Conservation (phyloP, 352 stramenopile genomes). For the Peronospora belbahrii region DNA sequence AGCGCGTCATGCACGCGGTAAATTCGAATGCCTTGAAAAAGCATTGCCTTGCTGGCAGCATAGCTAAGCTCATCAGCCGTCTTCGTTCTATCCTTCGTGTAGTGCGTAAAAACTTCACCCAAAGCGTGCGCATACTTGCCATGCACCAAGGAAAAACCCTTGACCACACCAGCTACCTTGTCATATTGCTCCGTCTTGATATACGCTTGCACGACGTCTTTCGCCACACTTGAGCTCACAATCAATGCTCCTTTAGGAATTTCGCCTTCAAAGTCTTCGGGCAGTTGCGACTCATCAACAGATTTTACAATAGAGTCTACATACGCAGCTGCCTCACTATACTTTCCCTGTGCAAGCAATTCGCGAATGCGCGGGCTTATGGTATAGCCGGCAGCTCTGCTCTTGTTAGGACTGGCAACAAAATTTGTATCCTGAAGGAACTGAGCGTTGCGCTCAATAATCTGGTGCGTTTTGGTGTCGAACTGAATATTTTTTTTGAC, state of each 20-base stretch:
- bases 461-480: constrained; percentile 16
- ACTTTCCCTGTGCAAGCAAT: constrained; percentile 24
- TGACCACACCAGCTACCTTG: constrained; percentile 43
- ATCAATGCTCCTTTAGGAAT: constrained; percentile 28
- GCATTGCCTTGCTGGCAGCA: constrained; percentile 34
- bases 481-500: constrained; percentile 17
- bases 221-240: no score
- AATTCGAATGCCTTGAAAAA: constrained; percentile 35
- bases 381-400: background rate
- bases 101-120: constrained; percentile 17
- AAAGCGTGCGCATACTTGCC: constrained; percentile 29
- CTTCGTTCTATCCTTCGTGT: constrained; percentile 16
- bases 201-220: constrained; percentile 36
- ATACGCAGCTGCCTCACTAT: constrained; percentile 29
- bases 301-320: constrained; percentile 21
- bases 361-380: constrained; percentile 12
- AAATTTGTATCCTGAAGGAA: constrained; percentile 25
- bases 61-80: constrained; percentile 34
- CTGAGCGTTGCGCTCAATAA: constrained; percentile 36
- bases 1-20: constrained; percentile 35
- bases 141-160: constrained; percentile 31
- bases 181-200: constrained; percentile 30
- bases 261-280: constrained; percentile 17
- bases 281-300: constrained; percentile 11
- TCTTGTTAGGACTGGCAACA: constrained; percentile 7